Percentiles rank a stretch among this genome's conserved stretches.
Conservation (phyloP, 2,329 filamentous ascomycete genomes). For the Monilinia fructigena region DNA sequence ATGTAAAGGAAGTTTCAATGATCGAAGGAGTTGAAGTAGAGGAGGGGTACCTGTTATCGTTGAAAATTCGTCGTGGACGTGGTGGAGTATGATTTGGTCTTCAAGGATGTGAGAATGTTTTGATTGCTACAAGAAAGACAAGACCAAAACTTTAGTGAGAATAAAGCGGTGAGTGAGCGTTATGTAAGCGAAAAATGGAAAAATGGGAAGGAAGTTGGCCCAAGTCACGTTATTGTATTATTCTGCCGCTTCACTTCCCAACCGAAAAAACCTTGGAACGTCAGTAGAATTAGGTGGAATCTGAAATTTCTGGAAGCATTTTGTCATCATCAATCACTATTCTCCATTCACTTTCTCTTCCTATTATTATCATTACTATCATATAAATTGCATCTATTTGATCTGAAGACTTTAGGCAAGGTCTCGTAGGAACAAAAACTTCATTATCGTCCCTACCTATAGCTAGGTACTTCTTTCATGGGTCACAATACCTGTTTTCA, state of each 20-base stretch:
- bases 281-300: conserved; percentile 5
- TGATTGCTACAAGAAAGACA: conserved; percentile 28
- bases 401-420: neutral
- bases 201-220: neutral
- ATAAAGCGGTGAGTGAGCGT: conserved; percentile 24
- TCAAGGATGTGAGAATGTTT: conserved; percentile 37
- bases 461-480: too few species aligned
- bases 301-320: neutral
- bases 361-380: neutral
- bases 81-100: conserved; percentile 39
- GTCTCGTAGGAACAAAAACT: neutral
- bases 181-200: conserved; percentile 27
- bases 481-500: too few species aligned
- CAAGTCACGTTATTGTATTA: conserved; percentile 6
- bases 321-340: neutral
- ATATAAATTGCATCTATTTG: neutral
- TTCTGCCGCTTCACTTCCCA: conserved; percentile 8
- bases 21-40: conserved; percentile 9
- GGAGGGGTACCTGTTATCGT: conserved; percentile 34
- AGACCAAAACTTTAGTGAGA: conserved; percentile 25
- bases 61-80: conserved; percentile 37
- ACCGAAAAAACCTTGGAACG: neutral
- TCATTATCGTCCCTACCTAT: neutral
- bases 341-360: neutral
- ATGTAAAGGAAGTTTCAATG: conserved; percentile 6